Evolutionary conservation across 1,284 basidiomycete genomes (phyloP).

Genomic region (Ustilago hordei): DNA sequence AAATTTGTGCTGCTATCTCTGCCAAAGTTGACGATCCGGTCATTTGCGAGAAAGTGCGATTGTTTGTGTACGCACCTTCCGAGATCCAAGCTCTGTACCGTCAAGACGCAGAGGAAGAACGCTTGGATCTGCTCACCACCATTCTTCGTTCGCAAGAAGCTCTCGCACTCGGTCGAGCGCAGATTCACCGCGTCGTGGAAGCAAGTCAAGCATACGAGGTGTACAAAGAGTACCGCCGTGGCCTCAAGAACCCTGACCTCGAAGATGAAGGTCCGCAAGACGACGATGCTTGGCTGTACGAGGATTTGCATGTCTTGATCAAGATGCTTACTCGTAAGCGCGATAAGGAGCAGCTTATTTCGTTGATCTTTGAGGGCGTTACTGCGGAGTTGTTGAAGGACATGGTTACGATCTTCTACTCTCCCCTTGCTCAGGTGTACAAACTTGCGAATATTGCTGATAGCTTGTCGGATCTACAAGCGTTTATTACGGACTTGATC

Average conservation of each 20-base stretch:
- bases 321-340: constrained; percentile 74
- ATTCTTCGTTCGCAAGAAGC: constrained; percentile 85
- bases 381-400: constrained; percentile 96
- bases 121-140: constrained; percentile 82
- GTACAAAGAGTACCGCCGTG: constrained; percentile 61
- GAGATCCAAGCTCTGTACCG: constrained; percentile 80
- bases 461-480: constrained; percentile 89
- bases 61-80: constrained; percentile 85
- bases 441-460: constrained; percentile 97
- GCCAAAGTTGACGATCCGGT: constrained; percentile 88
- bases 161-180: constrained; percentile 71
- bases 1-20: constrained; percentile 86
- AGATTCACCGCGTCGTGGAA: constrained; percentile 63
- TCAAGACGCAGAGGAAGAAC: constrained; percentile 74
- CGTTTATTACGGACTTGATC: constrained; percentile 95
- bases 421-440: constrained; percentile 97
- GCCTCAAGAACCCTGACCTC: constrained; percentile 57
- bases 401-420: constrained; percentile 98
- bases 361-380: constrained; percentile 93
- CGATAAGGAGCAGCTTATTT: constrained; percentile 92
- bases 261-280: constrained; percentile 75
- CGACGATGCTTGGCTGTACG: constrained; percentile 68
- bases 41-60: constrained; percentile 86
- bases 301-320: constrained; percentile 66
- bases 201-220: constrained; percentile 64